phyloP scores from a whole-genome alignment of 2,329 filamentous ascomycete genomes.

The Talaromyces sp. region DNA sequence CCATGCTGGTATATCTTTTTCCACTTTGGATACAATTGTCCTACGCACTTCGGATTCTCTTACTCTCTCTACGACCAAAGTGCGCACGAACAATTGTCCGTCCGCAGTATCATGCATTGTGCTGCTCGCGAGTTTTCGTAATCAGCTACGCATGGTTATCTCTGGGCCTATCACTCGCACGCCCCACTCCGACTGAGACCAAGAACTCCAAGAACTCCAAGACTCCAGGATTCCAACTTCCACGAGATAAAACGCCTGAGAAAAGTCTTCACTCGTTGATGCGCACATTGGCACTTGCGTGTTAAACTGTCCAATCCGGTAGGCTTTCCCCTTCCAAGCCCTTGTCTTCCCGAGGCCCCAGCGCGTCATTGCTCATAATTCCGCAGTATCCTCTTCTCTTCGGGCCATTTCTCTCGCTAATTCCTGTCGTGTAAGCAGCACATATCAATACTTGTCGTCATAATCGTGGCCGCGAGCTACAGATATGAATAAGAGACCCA shows the following conservation, averaged over 20 bases:
- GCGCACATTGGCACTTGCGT: neutral
- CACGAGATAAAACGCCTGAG: neutral
- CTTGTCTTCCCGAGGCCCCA: neutral
- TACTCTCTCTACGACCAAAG: too few species aligned
- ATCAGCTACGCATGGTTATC: neutral
- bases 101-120: neutral
- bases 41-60: too few species aligned
- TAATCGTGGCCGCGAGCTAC: conserved; percentile 11
- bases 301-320: neutral
- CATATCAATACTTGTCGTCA: neutral
- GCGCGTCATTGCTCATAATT: neutral
- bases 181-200: conserved; percentile 5
- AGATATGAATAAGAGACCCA: conserved; percentile 18
- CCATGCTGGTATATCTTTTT: neutral
- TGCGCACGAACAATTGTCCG: neutral
- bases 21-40: too few species aligned
- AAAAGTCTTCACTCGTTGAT: neutral
- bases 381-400: neutral
- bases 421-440: neutral
- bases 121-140: neutral
- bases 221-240: neutral
- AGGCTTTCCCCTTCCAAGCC: neutral
- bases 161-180: neutral
- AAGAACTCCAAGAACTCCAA: conserved; percentile 9
- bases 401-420: neutral